Base-by-base conservation (phyloP, 768 basidiomycete species). In the Trametes punicea region DNA sequence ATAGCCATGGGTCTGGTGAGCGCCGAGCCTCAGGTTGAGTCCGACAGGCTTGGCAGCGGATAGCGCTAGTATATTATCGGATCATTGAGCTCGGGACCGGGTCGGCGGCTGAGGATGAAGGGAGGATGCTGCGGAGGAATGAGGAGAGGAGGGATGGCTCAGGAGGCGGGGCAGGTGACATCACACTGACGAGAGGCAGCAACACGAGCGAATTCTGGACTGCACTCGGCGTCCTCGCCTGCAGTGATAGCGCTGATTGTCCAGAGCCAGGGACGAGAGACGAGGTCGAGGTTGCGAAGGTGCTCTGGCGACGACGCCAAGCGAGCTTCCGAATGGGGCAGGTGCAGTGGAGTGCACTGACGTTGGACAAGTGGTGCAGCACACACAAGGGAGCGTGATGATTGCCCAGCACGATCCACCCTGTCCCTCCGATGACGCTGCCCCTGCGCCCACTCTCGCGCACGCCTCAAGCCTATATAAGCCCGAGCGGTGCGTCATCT, bases 321-420 rank as follows among this genome's bases (percentile, higher is more conserved):
- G n/a, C 2, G n/a, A 8, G 13, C 20, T 15, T 46, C 51, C 51
- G 34, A 3, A 38, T 45, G 34, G 13, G 44, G 51, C 9, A 45
- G 18, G 31, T 20, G 25, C 2, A 1, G 51, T 53, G 51, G 51
- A 38, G 51, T 16, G 21, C 40, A 51, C 51, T 53, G 51, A 53
- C 51, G 51, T 53, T 23, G 16, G 31, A 2, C 15, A 13, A 23
- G 46, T 53, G 51, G 42, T 26, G 51, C 51, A 26, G 16, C 20
- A 21, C 18, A 29, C 2, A 39, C 30, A 41, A 4, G 18, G 39
- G 11, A 25, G 10, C 7, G 15, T 13, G 20, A 16, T 21, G 2
- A 11, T n/a, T n/a, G n/a, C n/a, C 18, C 26, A 21, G 42, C 13
- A 18, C 51, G 44, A 34, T 41, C 51, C 42, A 53, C 51, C 33